Evolutionary conservation across 208 protist genomes (phyloP).

Genomic region (Acanthamoeba castellanii): DNA sequence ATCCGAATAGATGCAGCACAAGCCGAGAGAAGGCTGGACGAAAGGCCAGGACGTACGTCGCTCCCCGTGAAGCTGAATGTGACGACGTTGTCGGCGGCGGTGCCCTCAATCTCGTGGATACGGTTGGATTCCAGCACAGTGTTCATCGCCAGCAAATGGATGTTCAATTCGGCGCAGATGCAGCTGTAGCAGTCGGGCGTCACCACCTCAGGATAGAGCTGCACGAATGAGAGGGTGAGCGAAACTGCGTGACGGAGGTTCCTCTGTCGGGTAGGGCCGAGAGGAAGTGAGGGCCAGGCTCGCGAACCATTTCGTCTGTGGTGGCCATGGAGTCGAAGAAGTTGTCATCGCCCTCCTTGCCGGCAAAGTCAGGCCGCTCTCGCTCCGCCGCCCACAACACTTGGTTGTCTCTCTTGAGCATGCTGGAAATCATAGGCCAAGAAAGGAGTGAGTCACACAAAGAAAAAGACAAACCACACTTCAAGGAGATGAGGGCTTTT

Average conservation of each 20-base stretch:
- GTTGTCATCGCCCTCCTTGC: constrained; percentile 87
- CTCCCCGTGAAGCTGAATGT: constrained; percentile 49
- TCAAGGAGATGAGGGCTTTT: background rate
- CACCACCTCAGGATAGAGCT: constrained; percentile 82
- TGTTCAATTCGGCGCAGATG: constrained; percentile 87
- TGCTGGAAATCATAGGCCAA: background rate
- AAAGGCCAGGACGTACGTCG: background rate
- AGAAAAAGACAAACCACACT: background rate
- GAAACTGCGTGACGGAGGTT: background rate
- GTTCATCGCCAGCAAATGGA: constrained; percentile 85
- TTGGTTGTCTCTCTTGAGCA: constrained; percentile 79
- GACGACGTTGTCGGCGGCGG: constrained; percentile 34
- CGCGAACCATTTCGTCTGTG: constrained; percentile 63
- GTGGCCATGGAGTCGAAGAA: constrained; percentile 79
- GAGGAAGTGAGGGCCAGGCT: background rate
- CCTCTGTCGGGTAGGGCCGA: background rate
- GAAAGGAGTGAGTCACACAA: background rate
- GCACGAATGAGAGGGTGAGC: background rate
- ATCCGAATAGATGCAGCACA: background rate
- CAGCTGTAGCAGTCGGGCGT: constrained; percentile 83
- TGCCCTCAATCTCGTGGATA: constrained; percentile 74
- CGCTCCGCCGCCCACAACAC: constrained; percentile 87
- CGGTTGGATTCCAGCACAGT: constrained; percentile 84
- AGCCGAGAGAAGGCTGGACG: background rate
- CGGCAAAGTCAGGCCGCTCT: constrained; percentile 89